Base-by-base conservation (phyloP, 2,329 filamentous ascomycete species). In the Anthostomella pinea region DNA sequence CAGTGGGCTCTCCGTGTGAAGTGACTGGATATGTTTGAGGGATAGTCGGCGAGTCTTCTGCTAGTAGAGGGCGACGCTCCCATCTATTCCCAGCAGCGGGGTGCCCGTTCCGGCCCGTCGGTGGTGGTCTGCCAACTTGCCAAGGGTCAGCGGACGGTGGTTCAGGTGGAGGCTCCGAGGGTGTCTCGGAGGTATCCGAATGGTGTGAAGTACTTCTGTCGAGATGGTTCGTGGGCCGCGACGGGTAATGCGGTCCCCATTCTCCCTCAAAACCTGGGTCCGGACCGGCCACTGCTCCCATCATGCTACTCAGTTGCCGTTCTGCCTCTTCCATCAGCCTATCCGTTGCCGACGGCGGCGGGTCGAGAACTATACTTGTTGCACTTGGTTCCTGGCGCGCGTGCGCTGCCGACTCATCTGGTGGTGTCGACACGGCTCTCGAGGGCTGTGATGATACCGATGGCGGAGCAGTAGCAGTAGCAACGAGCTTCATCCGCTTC, bases 401-500 rank as follows among this genome's bases (percentile, higher is more conserved):
- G 20, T 41, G 39, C 14, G 16, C 29, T 8, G 23, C 9, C 10
- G 31, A 14, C 24, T 28, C 35, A 21, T 48, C 43, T 26, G 42
- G 39, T 8, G 20, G 23, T 4, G 33, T 39, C 9, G 53, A 51
- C 16, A 28, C 11, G 17, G 30, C 28, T 24, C 41, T 40, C 35
- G 46, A 40, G 25, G 38, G 34, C 10, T 43, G 41, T 15, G 25
- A 23, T 17, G 24, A 34, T 20, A 40, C 39, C 11, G 43, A 46
- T 14, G 48, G 35, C 19, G 54, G 52, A 29, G 37, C 30, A 5
- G 53, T 43, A 15, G 39, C 43, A 3, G 54, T 46, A 18, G 46
- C 43, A 34, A 69, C 66, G 9, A 79, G 64, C 51, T 70, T 77
- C 68, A 79, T 72, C 31, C 72, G 65, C 57, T 70, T 70, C 11